These are phyloP conservation scores for Prasinococcaceae sp. DNA, from an alignment of 139 green algal genomes.

Conservation along the genomic window DNA sequence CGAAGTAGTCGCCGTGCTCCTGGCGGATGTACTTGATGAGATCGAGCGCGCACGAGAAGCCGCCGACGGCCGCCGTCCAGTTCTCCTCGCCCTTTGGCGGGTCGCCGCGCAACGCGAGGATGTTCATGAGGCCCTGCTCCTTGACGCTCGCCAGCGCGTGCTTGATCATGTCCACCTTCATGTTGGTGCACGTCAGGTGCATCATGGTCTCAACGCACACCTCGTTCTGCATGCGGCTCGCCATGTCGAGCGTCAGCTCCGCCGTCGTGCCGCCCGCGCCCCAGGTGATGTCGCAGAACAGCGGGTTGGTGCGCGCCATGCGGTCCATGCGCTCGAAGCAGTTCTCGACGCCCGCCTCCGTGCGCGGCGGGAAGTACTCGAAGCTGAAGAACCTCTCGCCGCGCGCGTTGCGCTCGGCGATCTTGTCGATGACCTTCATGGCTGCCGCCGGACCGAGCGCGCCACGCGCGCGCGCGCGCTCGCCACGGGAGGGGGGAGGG, in stretches of 20 bases:
- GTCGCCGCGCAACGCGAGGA: conserved; percentile 85
- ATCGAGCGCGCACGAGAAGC: conserved; percentile 84
- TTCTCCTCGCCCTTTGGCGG: conserved; percentile 88
- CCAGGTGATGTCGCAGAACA: conserved; percentile 98
- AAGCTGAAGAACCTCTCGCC: conserved; percentile 82
- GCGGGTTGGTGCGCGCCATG: conserved; percentile 64
- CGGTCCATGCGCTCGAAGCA: conserved; percentile 74
- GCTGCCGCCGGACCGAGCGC: no score
- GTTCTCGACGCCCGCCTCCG: conserved; percentile 86
- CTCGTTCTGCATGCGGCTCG: conserved; percentile 88
- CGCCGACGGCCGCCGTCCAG: conserved; percentile 65
- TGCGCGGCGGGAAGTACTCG: conserved; percentile 90
- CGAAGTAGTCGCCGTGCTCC: conserved; percentile 83
- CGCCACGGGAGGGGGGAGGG: no score
- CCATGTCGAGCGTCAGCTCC: conserved; percentile 90
- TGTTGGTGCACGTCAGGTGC: conserved; percentile 98
- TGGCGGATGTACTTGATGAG: conserved; percentile 83
- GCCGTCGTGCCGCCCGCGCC: conserved; percentile 86
- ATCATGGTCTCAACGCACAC: conserved; percentile 95
- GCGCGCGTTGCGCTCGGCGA: conserved; percentile 49
- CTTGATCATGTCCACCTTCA: conserved; percentile 75
- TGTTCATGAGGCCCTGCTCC: conserved; percentile 76
- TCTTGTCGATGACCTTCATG: conserved; percentile 82
- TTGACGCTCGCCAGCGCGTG: conserved; percentile 64
- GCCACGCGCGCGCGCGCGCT: no score